These are phyloP conservation scores for Globisporangium okanoganense DNA, from an alignment of 352 stramenopile species.

Conservation along the genomic window DNA sequence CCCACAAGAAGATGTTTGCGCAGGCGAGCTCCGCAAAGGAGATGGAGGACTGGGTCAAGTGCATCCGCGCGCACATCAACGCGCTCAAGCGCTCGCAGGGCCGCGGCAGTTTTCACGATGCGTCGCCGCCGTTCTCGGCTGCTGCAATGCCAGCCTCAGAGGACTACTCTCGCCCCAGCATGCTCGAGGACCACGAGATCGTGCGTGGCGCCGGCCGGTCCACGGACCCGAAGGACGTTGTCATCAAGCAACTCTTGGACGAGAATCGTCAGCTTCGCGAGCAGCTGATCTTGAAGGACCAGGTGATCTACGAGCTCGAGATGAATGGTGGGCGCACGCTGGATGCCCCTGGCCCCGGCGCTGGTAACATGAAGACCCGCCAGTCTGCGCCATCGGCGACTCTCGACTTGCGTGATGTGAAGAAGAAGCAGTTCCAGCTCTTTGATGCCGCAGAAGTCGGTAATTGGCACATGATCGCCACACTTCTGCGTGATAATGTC, in stretches of 20 bases:
- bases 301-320: conserved; percentile 82
- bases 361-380: conserved; percentile 28
- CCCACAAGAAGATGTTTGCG: conserved; percentile 84
- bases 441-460: conserved; percentile 83
- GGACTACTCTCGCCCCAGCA: conserved; percentile 79
- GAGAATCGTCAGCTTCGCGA: conserved; percentile 77
- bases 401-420: conserved; percentile 77
- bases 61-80: conserved; percentile 73
- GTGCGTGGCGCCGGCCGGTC: conserved; percentile 75
- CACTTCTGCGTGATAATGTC: conserved; percentile 75
- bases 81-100: conserved; percentile 47
- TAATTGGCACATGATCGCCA: conserved; percentile 81
- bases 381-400: conserved; percentile 75
- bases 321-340: conserved; percentile 50
- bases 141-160: conserved; percentile 30
- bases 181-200: conserved; percentile 82
- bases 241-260: conserved; percentile 85
- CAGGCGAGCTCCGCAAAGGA: conserved; percentile 76
- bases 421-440: conserved; percentile 88
- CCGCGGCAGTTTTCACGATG: conserved; percentile 68
- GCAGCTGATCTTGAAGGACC: conserved; percentile 76
- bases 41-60: conserved; percentile 88
- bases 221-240: conserved; percentile 81
- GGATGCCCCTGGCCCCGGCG: conserved; percentile 16
- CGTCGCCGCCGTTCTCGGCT: conserved; percentile 23